Percentiles rank a stretch among this genome's conserved stretches.
These are phyloP conservation scores for Globisporangium heterothallicum DNA, from an alignment of 352 stramenopile genomes.

Conservation along the genomic window DNA sequence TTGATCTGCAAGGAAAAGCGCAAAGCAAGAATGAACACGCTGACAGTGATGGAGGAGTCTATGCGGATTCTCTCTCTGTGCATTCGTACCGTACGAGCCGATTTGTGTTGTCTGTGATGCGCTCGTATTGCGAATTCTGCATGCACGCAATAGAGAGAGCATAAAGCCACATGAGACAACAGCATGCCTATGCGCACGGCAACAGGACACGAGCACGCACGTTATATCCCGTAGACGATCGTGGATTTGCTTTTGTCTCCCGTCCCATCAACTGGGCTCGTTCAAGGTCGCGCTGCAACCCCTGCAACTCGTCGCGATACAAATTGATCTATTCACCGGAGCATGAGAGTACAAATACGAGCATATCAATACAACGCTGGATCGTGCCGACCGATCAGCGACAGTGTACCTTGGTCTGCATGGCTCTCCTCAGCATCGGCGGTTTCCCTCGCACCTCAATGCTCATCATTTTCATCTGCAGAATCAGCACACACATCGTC, in stretches of 20 bases:
- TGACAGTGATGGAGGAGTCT: background rate
- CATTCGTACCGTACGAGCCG: conserved; percentile 50
- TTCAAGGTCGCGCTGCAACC: conserved; percentile 62
- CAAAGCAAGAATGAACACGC: too few relatives aligned
- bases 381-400: too few relatives aligned
- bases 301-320: conserved; percentile 67
- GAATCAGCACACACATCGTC: conserved; percentile 3
- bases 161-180: background rate
- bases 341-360: background rate
- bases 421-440: conserved; percentile 53
- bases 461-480: conserved; percentile 76
- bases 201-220: too few relatives aligned
- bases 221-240: conserved; percentile 19
- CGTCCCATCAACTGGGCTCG: conserved; percentile 62
- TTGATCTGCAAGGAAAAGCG: conserved; percentile 53
- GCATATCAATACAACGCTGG: too few relatives aligned
- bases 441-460: conserved; percentile 63
- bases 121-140: conserved; percentile 63
- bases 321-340: conserved; percentile 41
- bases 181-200: too few relatives aligned
- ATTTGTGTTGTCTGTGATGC: conserved; percentile 59
- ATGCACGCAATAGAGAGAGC: background rate
- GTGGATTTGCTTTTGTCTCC: conserved; percentile 29
- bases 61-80: too few relatives aligned
- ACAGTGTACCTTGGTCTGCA: conserved; percentile 64